Evolutionary conservation across 2,329 filamentous ascomycete species (phyloP), one percentile per base, ranked within the genome.

Genomic region (Chaetomium olivaceum): DNA sequence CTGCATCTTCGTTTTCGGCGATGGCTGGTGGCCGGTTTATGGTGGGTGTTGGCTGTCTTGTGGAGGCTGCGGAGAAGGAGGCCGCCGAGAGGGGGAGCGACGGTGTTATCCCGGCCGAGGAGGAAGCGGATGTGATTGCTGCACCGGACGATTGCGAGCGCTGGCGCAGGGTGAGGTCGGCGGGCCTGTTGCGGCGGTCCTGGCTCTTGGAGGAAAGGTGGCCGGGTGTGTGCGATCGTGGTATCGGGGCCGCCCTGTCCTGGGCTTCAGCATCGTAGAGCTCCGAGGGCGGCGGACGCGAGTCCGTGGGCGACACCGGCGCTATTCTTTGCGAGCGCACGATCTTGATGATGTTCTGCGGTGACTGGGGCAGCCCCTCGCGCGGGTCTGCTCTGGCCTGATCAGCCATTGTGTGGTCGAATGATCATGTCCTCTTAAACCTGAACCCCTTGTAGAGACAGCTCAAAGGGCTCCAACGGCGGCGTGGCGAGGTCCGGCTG

Each of bases 161-260:
- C 68, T 85, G 81, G 29, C 85, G 82, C 64, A 85, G 80, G 55
- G 83, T 77, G 46, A 83, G 76, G 62, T 87, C 84, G 29, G 84
- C 81, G 31, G 81, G 75, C 69, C 82, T 85, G 60, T 80, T 79
- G 65, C 81, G 80, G 66, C 79, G 79, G 62, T 81, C 80, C 67
- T 83, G 82, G 76, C 83, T 86, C 77, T 84, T 87, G 69, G 83
- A 82, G 14, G 87, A 78, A 50, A 88, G 80, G 71, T 88, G 85
- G 64, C 86, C 85, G 1, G 86, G 86, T 1, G 86, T 89, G 74
- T 89, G 86, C 73, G 82, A 87, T 70, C 86, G 82, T 31, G 81
- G 78, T 54, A 84, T 73, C 57, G 81, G 76, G 62, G 74, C 72
- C 21, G 73, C 72, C 63, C 73, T 76, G 67, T 78, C 77, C 64